Percentiles rank a stretch among this genome's conserved stretches.
Conservation (phyloP, 2,329 filamentous ascomycete genomes). For the Myriosclerotinia curreyana region DNA sequence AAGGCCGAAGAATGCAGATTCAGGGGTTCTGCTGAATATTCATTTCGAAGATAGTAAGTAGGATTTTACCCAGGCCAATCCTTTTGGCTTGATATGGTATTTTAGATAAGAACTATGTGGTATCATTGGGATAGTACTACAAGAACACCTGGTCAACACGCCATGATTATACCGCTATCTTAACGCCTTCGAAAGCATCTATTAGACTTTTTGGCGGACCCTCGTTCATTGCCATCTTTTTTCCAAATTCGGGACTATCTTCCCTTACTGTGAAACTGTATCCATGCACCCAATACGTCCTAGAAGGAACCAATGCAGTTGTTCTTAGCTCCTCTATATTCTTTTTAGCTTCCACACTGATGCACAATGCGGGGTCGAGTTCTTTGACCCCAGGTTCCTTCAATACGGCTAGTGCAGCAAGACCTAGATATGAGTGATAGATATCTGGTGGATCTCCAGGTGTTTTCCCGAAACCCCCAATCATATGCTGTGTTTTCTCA, state of each 20-base stretch:
- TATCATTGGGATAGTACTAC: constrained; percentile 14
- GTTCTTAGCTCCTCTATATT: constrained; percentile 44
- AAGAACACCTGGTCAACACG: background rate
- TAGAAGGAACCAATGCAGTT: constrained; percentile 24
- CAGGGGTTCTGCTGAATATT: background rate
- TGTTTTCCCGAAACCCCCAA: constrained; percentile 78
- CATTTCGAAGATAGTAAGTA: background rate
- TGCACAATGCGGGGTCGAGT: constrained; percentile 73
- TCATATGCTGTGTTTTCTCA: constrained; percentile 78
- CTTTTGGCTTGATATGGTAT: background rate
- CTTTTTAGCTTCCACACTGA: constrained; percentile 58
- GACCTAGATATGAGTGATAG: constrained; percentile 84
- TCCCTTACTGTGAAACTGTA: constrained; percentile 33
- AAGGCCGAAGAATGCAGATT: constrained; percentile 1
- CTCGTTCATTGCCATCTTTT: constrained; percentile 27
- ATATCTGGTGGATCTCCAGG: constrained; percentile 69
- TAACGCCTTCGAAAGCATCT: constrained; percentile 21
- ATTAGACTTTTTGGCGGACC: constrained; percentile 22
- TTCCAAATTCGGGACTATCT: constrained; percentile 31
- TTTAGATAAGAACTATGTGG: constrained; percentile 8
- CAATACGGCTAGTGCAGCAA: constrained; percentile 74
- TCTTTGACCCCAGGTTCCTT: constrained; percentile 65
- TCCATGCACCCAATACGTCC: constrained; percentile 33
- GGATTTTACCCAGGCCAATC: background rate
- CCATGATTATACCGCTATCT: constrained; percentile 4